Evolutionary conservation across 805 yeast genomes (phyloP).

Genomic region (Metschnikowia santaceciliae): DNA sequence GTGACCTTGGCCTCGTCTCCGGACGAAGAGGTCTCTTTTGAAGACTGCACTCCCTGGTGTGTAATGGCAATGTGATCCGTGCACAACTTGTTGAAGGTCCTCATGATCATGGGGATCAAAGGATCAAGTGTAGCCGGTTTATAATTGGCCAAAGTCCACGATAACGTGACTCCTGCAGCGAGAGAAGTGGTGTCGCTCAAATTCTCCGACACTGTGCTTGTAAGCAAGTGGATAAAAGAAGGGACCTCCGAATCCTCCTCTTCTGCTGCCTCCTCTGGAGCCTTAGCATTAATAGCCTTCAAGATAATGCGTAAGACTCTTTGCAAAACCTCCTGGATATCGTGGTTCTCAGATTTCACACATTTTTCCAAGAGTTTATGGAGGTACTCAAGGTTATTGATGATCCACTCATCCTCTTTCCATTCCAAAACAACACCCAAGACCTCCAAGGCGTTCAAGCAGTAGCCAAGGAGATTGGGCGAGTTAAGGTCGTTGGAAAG

Average conservation of each 20-base stretch:
- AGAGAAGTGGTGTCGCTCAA: slow-evolving; percentile 68
- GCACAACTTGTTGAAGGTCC: slow-evolving; percentile 83
- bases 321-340: slow-evolving; percentile 79
- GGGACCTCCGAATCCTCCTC: slow-evolving; percentile 61
- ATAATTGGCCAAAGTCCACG: slow-evolving; percentile 76
- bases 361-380: slow-evolving; percentile 77
- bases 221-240: slow-evolving; percentile 56
- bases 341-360: slow-evolving; percentile 76
- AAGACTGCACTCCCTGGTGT: slow-evolving; percentile 41
- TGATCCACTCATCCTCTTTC: slow-evolving; percentile 74
- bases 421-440: slow-evolving; percentile 77
- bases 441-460: slow-evolving; percentile 89
- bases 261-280: slow-evolving; percentile 35
- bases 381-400: slow-evolving; percentile 62
- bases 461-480: slow-evolving; percentile 66
- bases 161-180: slow-evolving; percentile 80
- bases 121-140: slow-evolving; percentile 74
- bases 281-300: slow-evolving; percentile 54
- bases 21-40: slow-evolving; percentile 27
- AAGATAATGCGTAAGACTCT: slow-evolving; percentile 68
- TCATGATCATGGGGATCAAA: slow-evolving; percentile 70
- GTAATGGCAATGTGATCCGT: slow-evolving; percentile 77
- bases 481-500: slow-evolving; percentile 72
- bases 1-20: slow-evolving; percentile 81
- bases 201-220: slow-evolving; percentile 74